Base-by-base conservation (phyloP, 2,329 filamentous ascomycete species). In the Basipetospora chlamydospora region DNA sequence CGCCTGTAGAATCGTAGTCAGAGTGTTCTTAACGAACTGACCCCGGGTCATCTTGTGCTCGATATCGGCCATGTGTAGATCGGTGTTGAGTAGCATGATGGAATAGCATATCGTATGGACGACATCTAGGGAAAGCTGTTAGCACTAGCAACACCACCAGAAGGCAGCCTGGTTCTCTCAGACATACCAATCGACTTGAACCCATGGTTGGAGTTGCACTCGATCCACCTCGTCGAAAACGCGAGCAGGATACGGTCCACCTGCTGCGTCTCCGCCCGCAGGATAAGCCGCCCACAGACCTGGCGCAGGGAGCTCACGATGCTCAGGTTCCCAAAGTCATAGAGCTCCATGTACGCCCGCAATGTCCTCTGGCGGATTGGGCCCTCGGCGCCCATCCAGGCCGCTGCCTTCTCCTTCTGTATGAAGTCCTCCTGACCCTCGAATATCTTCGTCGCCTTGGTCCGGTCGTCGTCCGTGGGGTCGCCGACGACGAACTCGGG, bases 41-140 rank as follows among this genome's bases (percentile, higher is more conserved):
- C 70, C 79, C 39, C 82, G 76, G 2, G 88, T 96, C 90, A 98
- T 98, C 62, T 93, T 93, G 48, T 82, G 77, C 42, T 93, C 86
- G 47, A 96, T 94, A 51, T 96, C 87, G 40, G 88, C 90, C 50
- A 96, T 58, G 50, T 98, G 88, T 39, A 98, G 65, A 61, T 98
- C 90, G 23, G 90, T 98, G 50, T 98, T 98, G 43, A 98, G 69
- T 9, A 98, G 68, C 51, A 98, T 78, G 44, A 98, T 76, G 1
- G 90, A 95, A 57, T 96, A 98, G 59, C 85, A 92, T 44, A 96
- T 92, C 17, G 87, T 95, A 55, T 98, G 88, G 13, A 98, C 87
- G 33, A 96, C 81, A 60, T 96, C 88, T 81, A 37, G 34, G 33
- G 23, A 42, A 17, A 25, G 12, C 10, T 16, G 44, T 66, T 47